Base-by-base conservation (phyloP, 208 protist species). In the Zelonia costaricensis region DNA sequence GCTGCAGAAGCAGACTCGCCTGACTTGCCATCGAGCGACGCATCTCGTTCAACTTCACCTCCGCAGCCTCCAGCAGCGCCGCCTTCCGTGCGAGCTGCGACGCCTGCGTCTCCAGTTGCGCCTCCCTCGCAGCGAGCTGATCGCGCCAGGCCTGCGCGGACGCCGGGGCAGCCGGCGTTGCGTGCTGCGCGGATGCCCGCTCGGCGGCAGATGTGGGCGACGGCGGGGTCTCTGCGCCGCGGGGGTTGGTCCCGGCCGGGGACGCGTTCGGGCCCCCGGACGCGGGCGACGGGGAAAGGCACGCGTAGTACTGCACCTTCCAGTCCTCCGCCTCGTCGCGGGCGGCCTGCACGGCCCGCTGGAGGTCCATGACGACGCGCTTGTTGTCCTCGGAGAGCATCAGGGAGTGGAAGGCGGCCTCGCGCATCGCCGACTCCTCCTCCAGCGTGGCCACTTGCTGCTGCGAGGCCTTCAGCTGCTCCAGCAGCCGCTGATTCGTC, bases 361-460 rank as follows among this genome's bases (percentile, higher is more conserved):
- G 79, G 45, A 92, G 66, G 15, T 80, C 67, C 38, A 74, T 60
- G n/a, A 86, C 74, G 16, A 83, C 55, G 16, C 67, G 63, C 46
- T 82, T 80, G 42, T 76, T 78, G 40, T 86, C 82, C 44, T 89
- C 86, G 12, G 82, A 82, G 48, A 92, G 69, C 69, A 89, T 77
- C 18, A 89, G 59, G 6, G 82, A 64, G 25, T 69, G 60, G 22
- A 92, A 82, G 0, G 86, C 82, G 20, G 82, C 80, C 65, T 92
- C 86, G 12, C 86, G 76, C 53, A 76, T 83, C 4, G 39, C 58
- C 1, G 82, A 82, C 49, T 92, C 82, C 39, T 79, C 76, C 62
- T 88, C 82, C 10, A 89, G 58, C 42, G 51, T 70, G 4, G 49
- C 52, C 7, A 89, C 63, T 42, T 74, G 66, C 36, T 64, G 36